Evolutionary conservation across 208 protist species (phyloP).

Genomic region (Vickermania spadyakhi): DNA sequence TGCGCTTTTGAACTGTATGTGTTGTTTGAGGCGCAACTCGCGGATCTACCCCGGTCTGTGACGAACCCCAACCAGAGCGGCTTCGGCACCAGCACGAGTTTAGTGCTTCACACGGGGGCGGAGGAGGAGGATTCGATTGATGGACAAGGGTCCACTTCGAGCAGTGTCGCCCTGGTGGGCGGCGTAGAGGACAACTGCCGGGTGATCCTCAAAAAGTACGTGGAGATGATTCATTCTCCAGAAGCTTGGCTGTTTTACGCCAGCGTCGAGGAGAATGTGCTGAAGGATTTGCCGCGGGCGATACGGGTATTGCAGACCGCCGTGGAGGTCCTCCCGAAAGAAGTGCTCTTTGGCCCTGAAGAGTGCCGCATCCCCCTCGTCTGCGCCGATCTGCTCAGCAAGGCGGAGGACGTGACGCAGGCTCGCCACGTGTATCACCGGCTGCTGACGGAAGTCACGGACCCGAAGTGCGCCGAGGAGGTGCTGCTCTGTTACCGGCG

Average conservation of each 20-base stretch:
- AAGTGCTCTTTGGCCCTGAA: slow-evolving; percentile 20
- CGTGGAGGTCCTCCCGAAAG: slow-evolving; percentile 58
- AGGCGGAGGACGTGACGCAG: slow-evolving; percentile 15
- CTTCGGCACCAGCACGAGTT: background rate
- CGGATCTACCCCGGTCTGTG: background rate
- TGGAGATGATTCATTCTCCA: slow-evolving; percentile 47
- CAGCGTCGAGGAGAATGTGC: slow-evolving; percentile 72
- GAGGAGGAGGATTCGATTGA: background rate
- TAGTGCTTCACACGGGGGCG: background rate
- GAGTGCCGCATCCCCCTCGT: slow-evolving; percentile 67
- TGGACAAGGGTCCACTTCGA: too few relatives aligned
- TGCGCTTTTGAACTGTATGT: slow-evolving; percentile 92
- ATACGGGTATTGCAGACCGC: slow-evolving; percentile 58
- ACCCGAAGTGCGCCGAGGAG: slow-evolving; percentile 9
- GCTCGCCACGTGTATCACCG: slow-evolving; percentile 42
- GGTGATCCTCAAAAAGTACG: slow-evolving; percentile 52
- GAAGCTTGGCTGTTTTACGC: slow-evolving; percentile 86
- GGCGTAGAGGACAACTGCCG: slow-evolving; percentile 29
- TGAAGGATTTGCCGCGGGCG: slow-evolving; percentile 35
- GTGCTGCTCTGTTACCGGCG: slow-evolving; percentile 13
- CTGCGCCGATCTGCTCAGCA: slow-evolving; percentile 35
- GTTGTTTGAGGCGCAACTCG: slow-evolving; percentile 80
- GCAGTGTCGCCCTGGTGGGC: background rate
- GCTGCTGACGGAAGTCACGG: slow-evolving; percentile 30
- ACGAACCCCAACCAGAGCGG: background rate